These are phyloP conservation scores for Baudoinia panamericana DNA, from an alignment of 495 filamentous ascomycete genomes.

Conservation along the genomic window DNA sequence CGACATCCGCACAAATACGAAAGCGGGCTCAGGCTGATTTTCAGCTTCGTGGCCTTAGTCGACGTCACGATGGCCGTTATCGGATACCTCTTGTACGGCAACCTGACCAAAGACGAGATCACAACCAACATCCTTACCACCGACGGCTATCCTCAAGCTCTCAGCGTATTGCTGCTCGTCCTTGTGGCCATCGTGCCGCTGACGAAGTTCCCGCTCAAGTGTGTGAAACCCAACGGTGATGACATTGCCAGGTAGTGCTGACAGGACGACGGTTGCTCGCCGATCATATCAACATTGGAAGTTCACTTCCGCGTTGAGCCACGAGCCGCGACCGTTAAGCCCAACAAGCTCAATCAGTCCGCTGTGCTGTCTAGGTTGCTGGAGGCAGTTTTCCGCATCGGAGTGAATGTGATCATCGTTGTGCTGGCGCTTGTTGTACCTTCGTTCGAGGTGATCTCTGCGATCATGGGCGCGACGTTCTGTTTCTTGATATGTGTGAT, in stretches of 20 bases:
- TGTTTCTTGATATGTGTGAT: conserved; percentile 94
- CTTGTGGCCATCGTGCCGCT: conserved; percentile 88
- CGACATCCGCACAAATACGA: conserved; percentile 79
- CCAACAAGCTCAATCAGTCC: conserved; percentile 39
- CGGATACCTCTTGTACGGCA: conserved; percentile 88
- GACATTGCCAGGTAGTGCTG: too few relatives aligned
- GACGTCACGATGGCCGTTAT: conserved; percentile 69
- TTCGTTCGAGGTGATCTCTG: conserved; percentile 85
- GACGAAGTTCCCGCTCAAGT: conserved; percentile 87
- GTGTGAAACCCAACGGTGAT: too few relatives aligned
- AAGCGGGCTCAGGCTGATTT: conserved; percentile 54
- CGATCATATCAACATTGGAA: conserved; percentile 76
- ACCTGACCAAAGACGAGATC: conserved; percentile 70
- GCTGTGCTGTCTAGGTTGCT: conserved; percentile 43
- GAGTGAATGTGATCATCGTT: conserved; percentile 48
- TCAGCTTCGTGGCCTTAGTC: conserved; percentile 63
- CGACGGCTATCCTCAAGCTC: conserved; percentile 55
- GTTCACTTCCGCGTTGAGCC: conserved; percentile 59
- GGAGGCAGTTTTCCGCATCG: conserved; percentile 48
- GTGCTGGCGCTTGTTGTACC: conserved; percentile 68
- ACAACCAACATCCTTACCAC: conserved; percentile 73
- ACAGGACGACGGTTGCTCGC: conserved; percentile 53
- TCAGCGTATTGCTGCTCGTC: conserved; percentile 64
- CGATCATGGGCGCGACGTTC: conserved; percentile 76
- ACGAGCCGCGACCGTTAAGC: conserved; percentile 36